Evolutionary conservation across 225 moss, liverwort and hornwort species (phyloP).

Genomic region (Pleurozium schreberi): DNA sequence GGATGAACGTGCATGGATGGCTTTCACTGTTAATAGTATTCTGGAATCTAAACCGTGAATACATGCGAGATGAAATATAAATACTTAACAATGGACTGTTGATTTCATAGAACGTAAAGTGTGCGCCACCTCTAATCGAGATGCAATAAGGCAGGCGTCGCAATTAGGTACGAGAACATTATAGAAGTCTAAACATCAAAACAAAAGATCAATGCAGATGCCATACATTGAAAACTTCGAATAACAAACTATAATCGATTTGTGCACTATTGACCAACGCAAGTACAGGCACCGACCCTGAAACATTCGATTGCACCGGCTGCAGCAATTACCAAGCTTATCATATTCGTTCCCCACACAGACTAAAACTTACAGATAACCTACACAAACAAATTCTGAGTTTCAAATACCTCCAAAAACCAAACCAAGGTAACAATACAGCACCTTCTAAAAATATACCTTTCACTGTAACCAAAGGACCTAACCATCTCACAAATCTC

Average conservation of each 20-base stretch:
- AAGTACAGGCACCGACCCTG: not conserved
- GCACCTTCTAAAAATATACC: not conserved
- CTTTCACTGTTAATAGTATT: not conserved
- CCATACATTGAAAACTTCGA: not conserved
- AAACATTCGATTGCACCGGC: not conserved
- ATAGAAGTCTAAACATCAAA: not conserved
- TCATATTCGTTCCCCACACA: not conserved
- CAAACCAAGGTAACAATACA: not conserved
- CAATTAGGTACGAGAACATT: not conserved
- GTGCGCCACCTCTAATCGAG: not conserved
- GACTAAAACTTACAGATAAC: not conserved
- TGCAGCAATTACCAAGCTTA: not conserved
- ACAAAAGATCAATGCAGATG: not conserved
- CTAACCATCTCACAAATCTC: not conserved
- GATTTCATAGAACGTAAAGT: not conserved
- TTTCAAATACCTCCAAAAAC: not conserved
- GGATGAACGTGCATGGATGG: not conserved
- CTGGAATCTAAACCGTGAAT: not conserved
- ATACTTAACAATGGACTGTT: not conserved
- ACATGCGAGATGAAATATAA: not conserved
- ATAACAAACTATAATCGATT: not conserved
- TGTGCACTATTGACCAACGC: not conserved
- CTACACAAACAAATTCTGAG: not conserved
- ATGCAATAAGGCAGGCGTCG: not conserved
- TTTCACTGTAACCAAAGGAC: not conserved